Evolutionary conservation across 345 rosid genomes (phyloP).

Genomic region (Citrus hindsii): DNA sequence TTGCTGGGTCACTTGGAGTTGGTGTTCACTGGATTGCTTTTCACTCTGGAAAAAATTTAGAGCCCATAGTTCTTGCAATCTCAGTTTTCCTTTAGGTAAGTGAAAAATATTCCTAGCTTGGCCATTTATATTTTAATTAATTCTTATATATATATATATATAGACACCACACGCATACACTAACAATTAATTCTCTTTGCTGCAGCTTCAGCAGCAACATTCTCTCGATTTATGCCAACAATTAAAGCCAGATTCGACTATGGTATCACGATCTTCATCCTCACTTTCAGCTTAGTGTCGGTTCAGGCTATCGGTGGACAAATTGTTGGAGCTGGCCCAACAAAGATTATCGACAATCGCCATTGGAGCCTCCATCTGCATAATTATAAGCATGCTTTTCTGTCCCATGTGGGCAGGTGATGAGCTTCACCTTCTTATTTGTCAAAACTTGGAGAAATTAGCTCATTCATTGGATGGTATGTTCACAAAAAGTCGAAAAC

Average conservation of each 20-base stretch:
- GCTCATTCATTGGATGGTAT: conserved; percentile 64
- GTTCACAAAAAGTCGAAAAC: not conserved
- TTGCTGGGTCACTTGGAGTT: conserved; percentile 67
- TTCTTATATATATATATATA: too few relatives aligned
- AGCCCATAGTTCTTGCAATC: conserved; percentile 54
- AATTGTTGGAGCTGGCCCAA: conserved; percentile 52
- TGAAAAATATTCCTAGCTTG: not conserved
- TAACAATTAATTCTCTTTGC: not conserved
- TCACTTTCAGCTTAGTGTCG: conserved; percentile 71
- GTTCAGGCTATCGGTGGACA: conserved; percentile 67
- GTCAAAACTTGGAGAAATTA: conserved; percentile 55
- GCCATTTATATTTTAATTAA: not conserved
- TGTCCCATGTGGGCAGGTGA: conserved; percentile 79
- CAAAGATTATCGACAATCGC: conserved; percentile 59
- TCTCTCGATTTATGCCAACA: conserved; percentile 70
- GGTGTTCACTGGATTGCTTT: conserved; percentile 64
- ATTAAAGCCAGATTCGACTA: conserved; percentile 71
- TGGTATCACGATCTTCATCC: conserved; percentile 72
- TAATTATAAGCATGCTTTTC: conserved; percentile 47
- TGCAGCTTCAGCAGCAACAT: conserved; percentile 71
- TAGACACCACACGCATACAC: too few relatives aligned
- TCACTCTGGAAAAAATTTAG: conserved; percentile 41
- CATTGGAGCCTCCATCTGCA: conserved; percentile 61
- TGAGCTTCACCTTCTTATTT: conserved; percentile 61
- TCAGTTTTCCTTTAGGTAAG: conserved; percentile 68